Base-by-base conservation (phyloP, 2,329 filamentous ascomycete genomes). In the Gyromitra esculenta region DNA sequence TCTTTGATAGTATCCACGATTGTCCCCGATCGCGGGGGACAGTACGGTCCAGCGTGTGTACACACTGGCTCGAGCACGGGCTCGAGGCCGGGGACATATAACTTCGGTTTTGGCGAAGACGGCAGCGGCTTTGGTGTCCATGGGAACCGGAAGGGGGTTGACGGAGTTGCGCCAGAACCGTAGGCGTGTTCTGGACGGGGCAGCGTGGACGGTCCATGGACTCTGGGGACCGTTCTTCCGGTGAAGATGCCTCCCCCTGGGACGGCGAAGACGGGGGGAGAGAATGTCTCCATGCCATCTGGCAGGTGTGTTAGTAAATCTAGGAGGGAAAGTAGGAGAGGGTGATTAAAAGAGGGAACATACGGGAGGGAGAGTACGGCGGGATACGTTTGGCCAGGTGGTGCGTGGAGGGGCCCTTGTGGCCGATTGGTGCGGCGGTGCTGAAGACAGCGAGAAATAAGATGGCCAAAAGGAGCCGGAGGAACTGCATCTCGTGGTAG, bases 211-310 rank as follows among this genome's bases (percentile, higher is more conserved):
- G 62, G 25, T 21, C 37, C 39, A 9, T 50, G 64, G 13, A 37
- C 3, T 1, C 13, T 18, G 37, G 39, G 15, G 3, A 18, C 18
- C 5, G 54, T 11, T 13, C 39, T 60, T 9, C 8, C 25, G 5
- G 41, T 15, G 25, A 39, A 50, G 25, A 50, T n/a, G 41, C 41
- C 50, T 9, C 11, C n/a, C n/a, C 39, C 54, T 1, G 31, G 54
- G 35, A 9, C 31, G 37, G 41, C 8, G 54, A 69, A 48, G n/a
- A 60, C 13, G 9, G 66, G 66, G 11, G 66, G 66, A 7, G 66
- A 69, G 41, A 60, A 11, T 1, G 60, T n/a, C 4, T 69, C 54
- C 11, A 59, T 35, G 1, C 52, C 39, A 5, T 50, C 65, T 68
- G 1, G 3, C 4, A 25, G 37, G 13, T 13, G n/a, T 67, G 21